Base-by-base conservation (phyloP, 345 rosid genomes). In the Sapria himalayana region DNA sequence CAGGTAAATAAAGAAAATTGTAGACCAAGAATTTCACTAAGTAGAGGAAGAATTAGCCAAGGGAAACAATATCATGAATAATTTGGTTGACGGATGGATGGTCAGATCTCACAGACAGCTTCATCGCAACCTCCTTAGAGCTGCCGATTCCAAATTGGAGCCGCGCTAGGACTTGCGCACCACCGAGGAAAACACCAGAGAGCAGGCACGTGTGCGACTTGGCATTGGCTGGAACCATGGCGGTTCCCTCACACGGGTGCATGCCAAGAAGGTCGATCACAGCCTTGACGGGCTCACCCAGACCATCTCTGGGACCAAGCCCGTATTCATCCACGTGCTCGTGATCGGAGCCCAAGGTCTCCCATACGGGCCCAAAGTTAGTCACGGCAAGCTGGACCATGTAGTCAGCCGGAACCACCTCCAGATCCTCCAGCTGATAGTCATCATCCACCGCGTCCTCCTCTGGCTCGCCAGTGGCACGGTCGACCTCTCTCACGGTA, bases 201-300 rank as follows among this genome's bases (percentile, higher is more conserved):
- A 82, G 55, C 38, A 89, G 50, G 42, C 98, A 79, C 0, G 93
- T 57, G 65, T 89, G 98, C 35, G 98, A 89, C 72, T 94, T 79
- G 46, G 98, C 78, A 58, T 82, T 89, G 75, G 45, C 60, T 3
- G 84, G 67, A 23, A 89, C 71, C 23, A 62, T 71, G 57, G 78
- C 98, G 3, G 98, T 76, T 16, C 98, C 93, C 91, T 89, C 98
- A 40, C 94, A 89, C 15, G 94, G 78, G 67, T 89, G 98, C 98
- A 89, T 69, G 66, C 98, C 98, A 19, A 89, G 95, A 71, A 89
- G 98, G 60, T 57, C 62, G 39, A 76, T 69, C 66, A 82, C 98
- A 45, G 93, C 79, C 48, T 46, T 71, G 22, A 89, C 71, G 48
- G 98, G 85, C 56, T 82, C 98, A 9, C 65, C 59, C 61, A 89